A percentile compares a stretch with the other conserved stretches of the same genome.
Evolutionary conservation across 176 grass and related monocot species (phyloP).

Genomic region (Zoysia pacifica): DNA sequence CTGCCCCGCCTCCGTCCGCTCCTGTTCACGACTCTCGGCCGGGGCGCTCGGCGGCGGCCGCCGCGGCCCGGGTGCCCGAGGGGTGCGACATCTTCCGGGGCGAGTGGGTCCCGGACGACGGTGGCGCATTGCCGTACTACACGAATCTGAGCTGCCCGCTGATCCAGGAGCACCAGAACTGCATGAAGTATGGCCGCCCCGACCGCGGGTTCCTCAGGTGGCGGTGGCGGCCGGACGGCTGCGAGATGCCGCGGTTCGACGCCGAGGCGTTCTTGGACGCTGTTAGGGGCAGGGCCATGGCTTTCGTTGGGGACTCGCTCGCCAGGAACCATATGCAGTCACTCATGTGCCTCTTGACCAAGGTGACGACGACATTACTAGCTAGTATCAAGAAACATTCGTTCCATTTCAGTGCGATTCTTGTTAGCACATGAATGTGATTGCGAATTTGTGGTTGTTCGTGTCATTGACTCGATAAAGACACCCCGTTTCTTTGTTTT

Average conservation of each 20-base stretch:
- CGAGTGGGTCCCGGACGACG: conserved; percentile 48
- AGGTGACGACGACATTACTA: background rate
- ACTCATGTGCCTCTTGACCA: conserved; percentile 69
- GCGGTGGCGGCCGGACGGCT: conserved; percentile 54
- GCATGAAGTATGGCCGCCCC: conserved; percentile 70
- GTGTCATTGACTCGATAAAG: background rate
- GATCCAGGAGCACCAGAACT: conserved; percentile 91
- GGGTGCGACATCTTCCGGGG: conserved; percentile 50
- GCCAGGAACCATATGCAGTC: conserved; percentile 91
- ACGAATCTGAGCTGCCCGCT: conserved; percentile 53
- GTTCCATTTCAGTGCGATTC: background rate
- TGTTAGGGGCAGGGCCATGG: conserved; percentile 49
- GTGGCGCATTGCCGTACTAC: conserved; percentile 48
- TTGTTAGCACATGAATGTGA: background rate
- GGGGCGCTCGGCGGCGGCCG: background rate
- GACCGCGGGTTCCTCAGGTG: conserved; percentile 60
- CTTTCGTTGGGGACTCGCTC: conserved; percentile 74
- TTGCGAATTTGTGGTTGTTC: background rate
- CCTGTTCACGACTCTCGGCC: background rate
- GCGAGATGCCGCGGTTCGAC: conserved; percentile 67
- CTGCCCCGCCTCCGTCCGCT: background rate
- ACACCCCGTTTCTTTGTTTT: too few relatives aligned
- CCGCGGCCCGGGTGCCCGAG: conserved; percentile 11
- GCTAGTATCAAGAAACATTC: background rate
- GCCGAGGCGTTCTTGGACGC: conserved; percentile 48